Base-by-base conservation (phyloP, 371 early-diverging fungal species). In the Mucor circinelloides region DNA sequence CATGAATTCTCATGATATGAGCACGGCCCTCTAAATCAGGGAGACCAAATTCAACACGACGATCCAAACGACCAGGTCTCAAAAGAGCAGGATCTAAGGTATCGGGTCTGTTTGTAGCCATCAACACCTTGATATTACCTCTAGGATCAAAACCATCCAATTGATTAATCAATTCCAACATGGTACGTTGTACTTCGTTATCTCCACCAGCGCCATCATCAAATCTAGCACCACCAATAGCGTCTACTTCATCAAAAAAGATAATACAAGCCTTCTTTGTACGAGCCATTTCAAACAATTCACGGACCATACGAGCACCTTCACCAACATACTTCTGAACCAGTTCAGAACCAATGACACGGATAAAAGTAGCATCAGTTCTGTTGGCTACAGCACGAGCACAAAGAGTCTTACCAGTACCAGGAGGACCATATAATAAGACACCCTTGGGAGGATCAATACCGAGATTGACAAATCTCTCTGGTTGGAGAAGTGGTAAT, bases 161-260 rank as follows among this genome's bases (percentile, higher is more conserved):
- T 83, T 99, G 99, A 84, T 99, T 99, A 67, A 99, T 99, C 68
- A 99, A 83, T 85, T 99, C 99, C 71, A 99, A 87, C 99, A 99
- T 99, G 21, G 99, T 99, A 74, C 99, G 91, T 66, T 80, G 81
- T 10, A 99, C 99, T 88, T 99, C 99, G 61, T 94, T 94, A 79
- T 99, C 99, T 28, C 97, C 94, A 54, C 93, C 91, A 36, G 91
- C 88, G 52, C 94, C 93, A 28, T 89, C 89, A 55, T 95, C 97
- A 48, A 91, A 91, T 71, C 98, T 90, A 21, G 95, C 92, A 57
- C 97, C 96, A 57, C 99, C 99, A 77, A 99, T 99, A 15, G 98
- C 96, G 84, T 99, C 99, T 59, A 99, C 99, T 87, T 99, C 99
- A 84, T 99, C 99, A 95, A 99, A 99, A 76, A 99, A 99, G 76